Percentiles rank a stretch among this genome's conserved stretches.
These are phyloP conservation scores for Aspergillus ibericus DNA, from an alignment of 2,329 filamentous ascomycete species.

Conservation along the genomic window DNA sequence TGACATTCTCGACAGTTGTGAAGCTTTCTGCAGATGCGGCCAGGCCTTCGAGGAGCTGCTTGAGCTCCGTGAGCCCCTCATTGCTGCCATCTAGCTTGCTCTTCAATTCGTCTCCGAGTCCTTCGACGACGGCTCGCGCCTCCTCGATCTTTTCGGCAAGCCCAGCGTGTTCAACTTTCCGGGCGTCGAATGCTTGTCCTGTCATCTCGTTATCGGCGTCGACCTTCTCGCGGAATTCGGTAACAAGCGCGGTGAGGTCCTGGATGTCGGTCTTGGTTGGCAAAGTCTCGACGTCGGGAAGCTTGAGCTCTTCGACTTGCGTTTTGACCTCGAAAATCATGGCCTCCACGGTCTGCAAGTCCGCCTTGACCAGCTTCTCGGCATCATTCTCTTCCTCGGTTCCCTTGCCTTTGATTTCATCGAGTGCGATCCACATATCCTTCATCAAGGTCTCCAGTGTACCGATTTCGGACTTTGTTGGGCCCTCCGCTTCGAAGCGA, in stretches of 20 bases:
- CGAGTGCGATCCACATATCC: slow-evolving; percentile 72
- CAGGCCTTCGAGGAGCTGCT: slow-evolving; percentile 65
- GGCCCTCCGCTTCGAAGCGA: slow-evolving; percentile 66
- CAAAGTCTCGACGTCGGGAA: slow-evolving; percentile 68
- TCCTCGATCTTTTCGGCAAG: slow-evolving; percentile 76
- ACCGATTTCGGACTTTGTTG: slow-evolving; percentile 75
- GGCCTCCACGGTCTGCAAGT: slow-evolving; percentile 77
- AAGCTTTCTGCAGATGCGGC: slow-evolving; percentile 57
- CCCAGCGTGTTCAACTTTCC: slow-evolving; percentile 77
- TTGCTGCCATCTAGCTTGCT: slow-evolving; percentile 74
- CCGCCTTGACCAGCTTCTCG: slow-evolving; percentile 73
- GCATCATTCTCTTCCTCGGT: slow-evolving; percentile 49
- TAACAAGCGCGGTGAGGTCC: slow-evolving; percentile 68
- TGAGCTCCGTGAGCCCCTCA: slow-evolving; percentile 61
- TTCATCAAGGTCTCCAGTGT: slow-evolving; percentile 75
- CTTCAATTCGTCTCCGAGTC: slow-evolving; percentile 74
- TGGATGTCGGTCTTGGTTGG: slow-evolving; percentile 75
- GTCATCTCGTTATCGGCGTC: slow-evolving; percentile 70
- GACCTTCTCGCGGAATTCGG: slow-evolving; percentile 64
- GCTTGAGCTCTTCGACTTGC: slow-evolving; percentile 70
- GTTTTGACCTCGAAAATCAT: slow-evolving; percentile 83
- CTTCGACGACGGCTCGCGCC: slow-evolving; percentile 73
- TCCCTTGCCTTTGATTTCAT: slow-evolving; percentile 61
- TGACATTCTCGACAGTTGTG: slow-evolving; percentile 60
- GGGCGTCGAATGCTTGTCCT: slow-evolving; percentile 76